Evolutionary conservation across 2,329 filamentous ascomycete species (phyloP), one percentile per base, ranked within the genome.

Genomic region (Coniochaeta pulveracea): DNA sequence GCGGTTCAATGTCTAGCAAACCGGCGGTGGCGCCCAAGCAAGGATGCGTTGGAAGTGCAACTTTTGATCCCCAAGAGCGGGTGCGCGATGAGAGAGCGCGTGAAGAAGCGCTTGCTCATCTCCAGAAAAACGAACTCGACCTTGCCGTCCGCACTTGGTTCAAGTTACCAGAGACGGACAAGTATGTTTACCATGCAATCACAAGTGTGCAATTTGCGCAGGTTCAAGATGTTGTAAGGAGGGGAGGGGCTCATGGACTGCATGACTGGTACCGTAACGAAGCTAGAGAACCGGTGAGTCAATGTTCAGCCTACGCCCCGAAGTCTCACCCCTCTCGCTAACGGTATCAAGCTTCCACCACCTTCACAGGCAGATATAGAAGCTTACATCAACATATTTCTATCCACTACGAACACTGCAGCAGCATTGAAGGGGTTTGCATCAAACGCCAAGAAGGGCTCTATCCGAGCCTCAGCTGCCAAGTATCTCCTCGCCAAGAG

Each of bases 361-460:
- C 76, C 75, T 6, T 58, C 69, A 2, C 55, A 54, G 27, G 43
- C 64, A 34, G 81, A 85, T 45, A 67, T 80, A 36, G 63, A 68
- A 26, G 71, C 79, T 12, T 85, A 86, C 58, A 67, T 72, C 23
- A 60, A 69, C 30, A 64, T 86, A 47, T 85, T 85, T 60, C 61
- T 60, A 19, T 66, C 79, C 2, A 57, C 64, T 2, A 75, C 74
- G 4, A 61, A 63, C 10, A 78, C 76, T 3, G 46, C 64, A 5
- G 73, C 77, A 37, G 69, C 78, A 9, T 63, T 85, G 10, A 78
- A 64, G 39, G 69, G 67, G 31, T 69, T 83, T 45, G 55, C 55
- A 30, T 64, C 77, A 39, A 84, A 83, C 49, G 78, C 81, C 24
- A 66, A 66, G 38, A 69, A 78, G 51, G 60, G 54, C 24, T 80